A percentile compares a stretch with the other conserved stretches of the same genome.
Evolutionary conservation across 352 stramenopile species (phyloP).

Genomic region (Lagenidium sp.): DNA sequence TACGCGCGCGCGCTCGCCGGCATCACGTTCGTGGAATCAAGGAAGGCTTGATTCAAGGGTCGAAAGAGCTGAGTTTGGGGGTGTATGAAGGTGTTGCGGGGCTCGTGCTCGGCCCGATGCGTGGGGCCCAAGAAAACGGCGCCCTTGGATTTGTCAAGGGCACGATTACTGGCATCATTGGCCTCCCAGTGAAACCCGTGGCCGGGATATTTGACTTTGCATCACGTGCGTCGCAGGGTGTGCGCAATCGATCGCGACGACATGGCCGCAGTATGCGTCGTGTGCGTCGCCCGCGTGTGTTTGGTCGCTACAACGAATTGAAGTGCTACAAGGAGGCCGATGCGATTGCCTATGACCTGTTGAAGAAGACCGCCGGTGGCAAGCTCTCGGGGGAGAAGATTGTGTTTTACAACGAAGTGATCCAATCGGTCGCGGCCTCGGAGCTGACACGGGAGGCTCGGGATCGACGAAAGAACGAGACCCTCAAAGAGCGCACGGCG

Average conservation of each 20-base stretch:
- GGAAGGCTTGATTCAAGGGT: constrained; percentile 78
- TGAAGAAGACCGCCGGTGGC: constrained; percentile 60
- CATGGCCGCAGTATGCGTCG: constrained; percentile 72
- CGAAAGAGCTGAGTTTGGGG: constrained; percentile 75
- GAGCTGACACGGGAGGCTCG: constrained; percentile 74
- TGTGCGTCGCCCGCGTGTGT: constrained; percentile 74
- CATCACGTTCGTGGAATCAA: constrained; percentile 70
- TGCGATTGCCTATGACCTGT: constrained; percentile 75
- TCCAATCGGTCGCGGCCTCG: constrained; percentile 61
- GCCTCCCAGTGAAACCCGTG: constrained; percentile 78
- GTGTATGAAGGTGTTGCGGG: constrained; percentile 81
- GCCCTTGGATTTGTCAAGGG: constrained; percentile 79
- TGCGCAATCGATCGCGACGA: constrained; percentile 75
- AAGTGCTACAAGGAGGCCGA: constrained; percentile 87
- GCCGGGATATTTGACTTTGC: constrained; percentile 87
- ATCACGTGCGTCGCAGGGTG: constrained; percentile 78
- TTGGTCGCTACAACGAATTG: constrained; percentile 85
- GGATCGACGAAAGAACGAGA: constrained; percentile 52
- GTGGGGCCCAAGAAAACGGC: constrained; percentile 67
- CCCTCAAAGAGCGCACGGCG: constrained; percentile 49
- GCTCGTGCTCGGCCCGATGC: constrained; percentile 74
- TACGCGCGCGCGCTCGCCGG: constrained; percentile 64
- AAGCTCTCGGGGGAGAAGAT: constrained; percentile 78
- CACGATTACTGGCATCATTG: constrained; percentile 83
- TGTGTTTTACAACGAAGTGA: constrained; percentile 83